These are phyloP conservation scores for Sporothrix variecibatus DNA, from an alignment of 2,329 filamentous ascomycete species.

Conservation along the genomic window DNA sequence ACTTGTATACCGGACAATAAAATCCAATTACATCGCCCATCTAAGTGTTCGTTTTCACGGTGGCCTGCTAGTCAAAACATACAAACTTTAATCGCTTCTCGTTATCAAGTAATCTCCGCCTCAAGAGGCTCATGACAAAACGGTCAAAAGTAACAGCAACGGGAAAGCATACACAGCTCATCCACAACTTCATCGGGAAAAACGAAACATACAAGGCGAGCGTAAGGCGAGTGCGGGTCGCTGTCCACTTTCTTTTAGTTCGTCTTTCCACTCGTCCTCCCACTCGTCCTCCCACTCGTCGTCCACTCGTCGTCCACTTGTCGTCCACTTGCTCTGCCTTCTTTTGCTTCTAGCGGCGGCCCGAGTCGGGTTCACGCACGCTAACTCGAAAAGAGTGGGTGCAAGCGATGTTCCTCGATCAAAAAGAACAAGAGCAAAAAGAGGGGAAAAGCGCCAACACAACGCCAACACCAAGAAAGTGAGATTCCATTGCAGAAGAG, in stretches of 20 bases:
- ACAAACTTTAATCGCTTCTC: no score
- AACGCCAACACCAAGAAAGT: background rate
- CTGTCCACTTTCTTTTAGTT: no score
- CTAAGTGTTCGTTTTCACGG: no score
- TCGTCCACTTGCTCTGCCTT: background rate
- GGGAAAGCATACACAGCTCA: no score
- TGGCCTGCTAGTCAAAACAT: no score
- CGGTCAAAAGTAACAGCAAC: background rate
- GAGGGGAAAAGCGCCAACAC: background rate
- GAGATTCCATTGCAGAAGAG: background rate
- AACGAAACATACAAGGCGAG: background rate
- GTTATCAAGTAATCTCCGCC: background rate
- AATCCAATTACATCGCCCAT: no score
- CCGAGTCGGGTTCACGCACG: background rate
- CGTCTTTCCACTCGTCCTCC: no score
- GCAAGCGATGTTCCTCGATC: background rate
- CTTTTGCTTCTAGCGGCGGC: slow-evolving; percentile 4
- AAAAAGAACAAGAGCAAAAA: background rate
- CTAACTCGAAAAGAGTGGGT: slow-evolving; percentile 1
- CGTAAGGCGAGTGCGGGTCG: background rate
- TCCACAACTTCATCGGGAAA: background rate
- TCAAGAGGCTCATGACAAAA: background rate
- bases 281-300: no score
- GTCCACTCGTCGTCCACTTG: no score
- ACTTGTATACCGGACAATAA: no score